Evolutionary conservation across 1,284 basidiomycete species (phyloP), one percentile per base, ranked within the genome.

Genomic region (Leccinum fuscescens): DNA sequence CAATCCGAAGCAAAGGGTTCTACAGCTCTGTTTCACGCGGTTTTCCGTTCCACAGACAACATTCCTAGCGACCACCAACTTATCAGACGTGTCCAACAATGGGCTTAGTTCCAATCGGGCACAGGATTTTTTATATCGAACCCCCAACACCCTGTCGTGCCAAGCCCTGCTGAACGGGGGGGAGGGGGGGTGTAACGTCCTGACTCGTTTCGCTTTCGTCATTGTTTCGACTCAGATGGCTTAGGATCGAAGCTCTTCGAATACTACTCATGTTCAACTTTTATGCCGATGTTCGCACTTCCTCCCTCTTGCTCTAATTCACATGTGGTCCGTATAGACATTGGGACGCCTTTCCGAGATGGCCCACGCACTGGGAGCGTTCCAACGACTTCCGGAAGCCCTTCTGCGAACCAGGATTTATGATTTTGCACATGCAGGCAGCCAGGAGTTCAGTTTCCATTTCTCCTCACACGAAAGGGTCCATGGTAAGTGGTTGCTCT

Each of bases 271-370:
- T 51, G 33, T 54, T 49, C 29, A 33, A 44, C 24, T 53, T 35
- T 33, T 27, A 24, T 51, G 35, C 49, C 65, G 27, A 37, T 27
- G 42, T 63, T 29, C 35, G 17, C 27, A 29, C 33, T 17, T 46
- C 29, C 46, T 55, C n/a, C 24, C 39, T 50, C 48, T 29, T n/a
- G 58, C 39, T 65, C 60, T 63, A 59, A 61, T 39, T 53, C 62
- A 63, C 54, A 53, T 46, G 42, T 31, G 24, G 24, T 27, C 24
- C 15, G 48, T 49, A 46, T 46, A 22, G 44, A 46, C 17, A 22
- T 20, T 46, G 44, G 44, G 44, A 22, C 20, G 44, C 12, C 44
- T 46, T 46, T 46, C 12, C 12, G 20, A 20, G 44, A 22, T 46
- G 6, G 44, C 20, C 20, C 24, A 27, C 49, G 22, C 24, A 27